Evolutionary conservation across 345 rosid species (phyloP).

Genomic region (Physaria fendleri): DNA sequence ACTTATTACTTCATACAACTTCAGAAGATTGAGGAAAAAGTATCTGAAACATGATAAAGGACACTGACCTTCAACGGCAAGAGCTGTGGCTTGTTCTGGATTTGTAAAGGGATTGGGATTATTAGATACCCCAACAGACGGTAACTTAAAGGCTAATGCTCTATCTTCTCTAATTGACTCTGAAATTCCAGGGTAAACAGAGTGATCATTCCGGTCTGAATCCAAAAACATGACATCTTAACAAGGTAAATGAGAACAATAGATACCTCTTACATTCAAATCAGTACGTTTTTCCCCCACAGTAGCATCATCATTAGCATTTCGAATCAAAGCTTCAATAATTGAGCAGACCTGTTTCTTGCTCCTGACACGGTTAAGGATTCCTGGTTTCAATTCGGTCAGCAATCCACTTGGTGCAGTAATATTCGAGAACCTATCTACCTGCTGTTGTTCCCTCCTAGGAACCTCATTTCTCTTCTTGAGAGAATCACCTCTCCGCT

Average conservation of each 20-base stretch:
- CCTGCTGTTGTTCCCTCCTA: constrained; percentile 52
- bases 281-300: constrained; percentile 27
- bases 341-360: constrained; percentile 87
- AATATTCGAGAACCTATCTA: constrained; percentile 68
- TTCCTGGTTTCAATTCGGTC: constrained; percentile 84
- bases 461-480: constrained; percentile 37
- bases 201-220: constrained; percentile 16
- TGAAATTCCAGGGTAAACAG: constrained; percentile 31
- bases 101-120: constrained; percentile 38
- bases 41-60: constrained; percentile 9
- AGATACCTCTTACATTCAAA: constrained; percentile 32
- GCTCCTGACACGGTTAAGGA: constrained; percentile 82
- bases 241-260: constrained; percentile 24
- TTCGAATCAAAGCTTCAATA: constrained; percentile 70
- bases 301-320: constrained; percentile 31
- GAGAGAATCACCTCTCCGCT: constrained; percentile 43
- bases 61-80: constrained; percentile 65
- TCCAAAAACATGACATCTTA: constrained; percentile 30
- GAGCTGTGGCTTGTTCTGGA: constrained; percentile 47
- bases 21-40: neutral
- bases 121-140: constrained; percentile 43
- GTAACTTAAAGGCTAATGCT: constrained; percentile 42
- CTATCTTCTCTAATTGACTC: constrained; percentile 39
- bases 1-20: neutral
- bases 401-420: constrained; percentile 91